phyloP scores from a whole-genome alignment of 225 moss, liverwort and hornwort genomes.

The Marchantia polymorpha region DNA sequence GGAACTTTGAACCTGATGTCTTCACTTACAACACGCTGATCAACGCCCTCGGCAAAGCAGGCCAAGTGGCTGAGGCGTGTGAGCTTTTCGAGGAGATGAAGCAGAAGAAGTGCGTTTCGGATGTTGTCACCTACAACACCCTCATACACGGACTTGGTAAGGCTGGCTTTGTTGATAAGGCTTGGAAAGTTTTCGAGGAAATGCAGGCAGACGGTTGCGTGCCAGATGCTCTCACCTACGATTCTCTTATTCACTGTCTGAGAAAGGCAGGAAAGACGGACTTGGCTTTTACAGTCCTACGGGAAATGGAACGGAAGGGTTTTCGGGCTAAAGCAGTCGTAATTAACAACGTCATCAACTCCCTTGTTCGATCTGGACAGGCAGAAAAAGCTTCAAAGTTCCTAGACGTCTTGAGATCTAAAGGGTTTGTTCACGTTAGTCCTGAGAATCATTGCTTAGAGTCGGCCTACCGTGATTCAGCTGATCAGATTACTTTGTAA shows the following conservation, averaged over 20 bases:
- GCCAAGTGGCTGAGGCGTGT: conserved; percentile 49
- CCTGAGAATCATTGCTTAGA: conserved; percentile 1
- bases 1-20: conserved; percentile 64
- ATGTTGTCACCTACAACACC: conserved; percentile 64
- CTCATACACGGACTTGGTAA: conserved; percentile 70
- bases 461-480: not conserved
- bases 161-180: conserved; percentile 51
- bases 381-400: conserved; percentile 32
- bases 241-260: conserved; percentile 52
- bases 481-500: conserved; percentile 1
- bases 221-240: conserved; percentile 67
- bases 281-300: conserved; percentile 56
- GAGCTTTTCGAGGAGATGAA: conserved; percentile 76
- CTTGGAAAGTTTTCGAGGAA: conserved; percentile 60
- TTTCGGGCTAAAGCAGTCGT: conserved; percentile 46
- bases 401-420: conserved; percentile 46
- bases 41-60: conserved; percentile 53
- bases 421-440: conserved; percentile 28
- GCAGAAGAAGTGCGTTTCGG: conserved; percentile 54
- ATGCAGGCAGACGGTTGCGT: conserved; percentile 64
- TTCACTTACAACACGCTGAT: conserved; percentile 80
- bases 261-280: conserved; percentile 57
- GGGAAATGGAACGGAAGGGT: conserved; percentile 62
- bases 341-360: conserved; percentile 49
- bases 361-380: conserved; percentile 53